phyloP scores from a whole-genome alignment of 2,329 filamentous ascomycete species.

The Beauveria sp. region DNA sequence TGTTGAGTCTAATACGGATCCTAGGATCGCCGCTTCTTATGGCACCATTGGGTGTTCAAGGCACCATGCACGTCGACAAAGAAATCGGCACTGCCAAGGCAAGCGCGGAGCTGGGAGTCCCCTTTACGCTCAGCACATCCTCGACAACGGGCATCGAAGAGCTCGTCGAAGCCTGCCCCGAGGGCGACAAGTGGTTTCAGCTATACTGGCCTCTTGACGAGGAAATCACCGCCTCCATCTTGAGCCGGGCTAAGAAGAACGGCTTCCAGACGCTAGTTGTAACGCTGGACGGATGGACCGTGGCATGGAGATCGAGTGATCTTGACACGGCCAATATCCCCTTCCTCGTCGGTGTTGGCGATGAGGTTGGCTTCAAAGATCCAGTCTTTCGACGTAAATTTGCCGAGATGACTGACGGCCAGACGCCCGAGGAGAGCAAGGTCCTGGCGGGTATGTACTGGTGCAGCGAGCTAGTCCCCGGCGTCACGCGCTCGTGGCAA shows the following conservation, averaged over 20 bases:
- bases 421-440: constrained; percentile 39
- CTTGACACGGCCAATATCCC: constrained; percentile 56
- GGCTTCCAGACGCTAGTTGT: constrained; percentile 62
- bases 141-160: constrained; percentile 58
- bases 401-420: constrained; percentile 38
- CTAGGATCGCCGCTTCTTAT: constrained; percentile 48
- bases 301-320: constrained; percentile 63
- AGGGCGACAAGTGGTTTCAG: constrained; percentile 61
- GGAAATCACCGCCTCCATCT: constrained; percentile 55
- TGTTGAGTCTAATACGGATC: not conserved
- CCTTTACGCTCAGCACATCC: constrained; percentile 62
- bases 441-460: constrained; percentile 44
- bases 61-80: constrained; percentile 56
- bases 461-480: constrained; percentile 43
- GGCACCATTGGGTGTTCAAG: constrained; percentile 63
- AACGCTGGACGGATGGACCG: constrained; percentile 62
- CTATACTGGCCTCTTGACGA: constrained; percentile 66
- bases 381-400: constrained; percentile 56
- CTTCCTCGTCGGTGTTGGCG: constrained; percentile 52
- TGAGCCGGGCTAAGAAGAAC: constrained; percentile 50
- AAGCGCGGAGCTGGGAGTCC: constrained; percentile 51
- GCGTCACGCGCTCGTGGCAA: constrained; percentile 46
- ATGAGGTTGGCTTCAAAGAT: constrained; percentile 57
- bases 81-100: constrained; percentile 58
- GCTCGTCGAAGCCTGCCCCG: constrained; percentile 49